Evolutionary conservation across 169 alveolate genomes (phyloP), one percentile per base, ranked within the genome.

Genomic region (Amoebophrya sp.): DNA sequence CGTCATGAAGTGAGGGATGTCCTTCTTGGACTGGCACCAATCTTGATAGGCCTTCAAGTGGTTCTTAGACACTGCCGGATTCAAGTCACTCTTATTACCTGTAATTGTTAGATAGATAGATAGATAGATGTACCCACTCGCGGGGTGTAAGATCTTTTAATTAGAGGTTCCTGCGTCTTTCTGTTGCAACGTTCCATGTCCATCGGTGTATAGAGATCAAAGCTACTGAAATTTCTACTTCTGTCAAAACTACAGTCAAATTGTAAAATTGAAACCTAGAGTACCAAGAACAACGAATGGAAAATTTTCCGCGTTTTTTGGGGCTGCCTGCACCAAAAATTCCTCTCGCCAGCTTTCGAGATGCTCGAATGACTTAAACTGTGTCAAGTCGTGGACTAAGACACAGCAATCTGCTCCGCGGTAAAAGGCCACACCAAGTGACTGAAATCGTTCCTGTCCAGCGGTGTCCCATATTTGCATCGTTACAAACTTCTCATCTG

Each of bases 321-420:
- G 41, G 0, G 34, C 89, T 38, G 96, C 98, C 96, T 98, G 99
- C 78, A 96, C 96, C 65, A 98, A 95, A 93, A 99, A 99, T 93
- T 98, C 99, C 40, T 97, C 98, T 93, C 98, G 98, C 99, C 99
- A 99, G 90, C 98, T 96, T 91, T 97, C 98, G 40, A 98, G 92
- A 65, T 97, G 96, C 91, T 98, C 99, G 95, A 98, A 98, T 34
- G 99, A 96, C 38, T 26, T 24, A 78, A 94, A 94, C 55, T 94
- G 95, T 36, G 98, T 96, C 92, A 96, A 95, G 93, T 98, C 99
- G 95, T 97, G 98, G 65, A 98, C 99, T 90, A 99, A 95, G 90
- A 98, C 99, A 95, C 99, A 99, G 95, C 99, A 98, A 94, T 99
- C 99, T 29, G 99, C 99, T 40, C 99, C 99, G 89, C 99, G 95